Conservation (phyloP, 148 eudicot genomes). For the Euryodendron excelsum region DNA sequence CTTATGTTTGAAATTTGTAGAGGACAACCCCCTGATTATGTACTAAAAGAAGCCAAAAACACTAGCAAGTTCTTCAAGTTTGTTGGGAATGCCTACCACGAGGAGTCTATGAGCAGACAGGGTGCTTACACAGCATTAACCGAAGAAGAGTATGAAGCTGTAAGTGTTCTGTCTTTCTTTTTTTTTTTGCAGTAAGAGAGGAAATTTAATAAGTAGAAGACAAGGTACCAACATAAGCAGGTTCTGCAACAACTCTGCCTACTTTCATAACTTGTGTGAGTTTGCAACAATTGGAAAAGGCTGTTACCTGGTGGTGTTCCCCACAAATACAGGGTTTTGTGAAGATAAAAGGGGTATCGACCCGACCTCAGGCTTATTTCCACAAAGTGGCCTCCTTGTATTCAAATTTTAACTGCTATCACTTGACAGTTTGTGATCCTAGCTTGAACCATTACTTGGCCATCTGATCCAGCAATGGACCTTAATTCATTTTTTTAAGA, state of each 20-base stretch:
- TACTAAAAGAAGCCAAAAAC: constrained; percentile 76
- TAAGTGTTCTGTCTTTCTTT: constrained; percentile 38
- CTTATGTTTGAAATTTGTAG: constrained; percentile 41
- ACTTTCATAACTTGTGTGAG: not conserved
- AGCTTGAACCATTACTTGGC: not conserved
- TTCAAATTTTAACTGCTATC: not conserved
- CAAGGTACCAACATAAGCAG: not conserved
- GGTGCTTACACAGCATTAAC: constrained; percentile 67
- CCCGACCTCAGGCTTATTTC: constrained; percentile 9
- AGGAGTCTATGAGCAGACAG: constrained; percentile 41
- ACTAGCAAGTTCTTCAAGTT: constrained; percentile 88
- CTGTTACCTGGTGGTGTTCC: not conserved
- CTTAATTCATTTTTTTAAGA: not conserved
- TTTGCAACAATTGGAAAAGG: not conserved
- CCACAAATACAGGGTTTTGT: not conserved
- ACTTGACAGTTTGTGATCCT: not conserved
- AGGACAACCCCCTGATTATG: constrained; percentile 95
- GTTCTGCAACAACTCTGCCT: not conserved
- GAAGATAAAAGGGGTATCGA: not conserved
- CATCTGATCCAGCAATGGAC: not conserved
- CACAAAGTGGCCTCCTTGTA: not conserved
- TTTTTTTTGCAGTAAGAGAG: not conserved
- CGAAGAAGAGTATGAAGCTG: constrained; percentile 90
- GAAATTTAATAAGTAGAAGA: not conserved
- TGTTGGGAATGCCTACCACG: constrained; percentile 59